Base-by-base conservation (phyloP, 2,329 filamentous ascomycete species). In the Epichloe hybrida region DNA sequence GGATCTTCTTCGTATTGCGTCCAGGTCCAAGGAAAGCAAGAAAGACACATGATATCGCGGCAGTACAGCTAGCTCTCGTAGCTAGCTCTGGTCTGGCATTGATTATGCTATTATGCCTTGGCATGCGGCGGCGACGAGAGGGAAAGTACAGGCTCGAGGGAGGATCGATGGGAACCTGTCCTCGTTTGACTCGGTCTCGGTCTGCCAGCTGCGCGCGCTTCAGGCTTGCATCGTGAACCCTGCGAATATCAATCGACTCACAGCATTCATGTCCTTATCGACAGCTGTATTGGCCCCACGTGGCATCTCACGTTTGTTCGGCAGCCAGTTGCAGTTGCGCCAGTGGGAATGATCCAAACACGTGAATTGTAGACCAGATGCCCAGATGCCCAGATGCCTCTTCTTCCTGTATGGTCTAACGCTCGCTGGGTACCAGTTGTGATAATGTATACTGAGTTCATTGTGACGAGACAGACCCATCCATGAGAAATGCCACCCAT, bases 391-490 rank as follows among this genome's bases (percentile, higher is more conserved):
- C 8, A 31, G 60, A 64, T 63, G 63, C 65, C 65, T 55, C 58
- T 57, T 55, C 58, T 57, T 53, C 64, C 59, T 61, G 56, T 60
- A 58, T 66, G 64, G 68, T 72, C 69, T 72, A 72, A 70, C 71
- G 67, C 67, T 69, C 66, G 66, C 66, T 66, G 63, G 61, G 47
- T 66, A 60, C 65, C 66, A 59, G 61, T 62, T 17, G 17, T 75
- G 74, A 67, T 74, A 75, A 67, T 73, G 68, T 76, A 75, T 71
- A 76, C 61, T 67, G 51, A 65, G 17, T 17, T 68, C 66, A 69
- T 68, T 64, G 66, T 73, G 23, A 74, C 72, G 70, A 74, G 74
- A 73, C 71, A 37, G 6, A 76, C 17, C 17, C 66, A 67, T 72
- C 53, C 54, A 55, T 55, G 52, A 53, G 38, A 50, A 49, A 49